Percentiles rank a stretch among this genome's conserved stretches.
Evolutionary conservation across 202 grass and related monocot species (phyloP).

Genomic region (Eragrostis tef): DNA sequence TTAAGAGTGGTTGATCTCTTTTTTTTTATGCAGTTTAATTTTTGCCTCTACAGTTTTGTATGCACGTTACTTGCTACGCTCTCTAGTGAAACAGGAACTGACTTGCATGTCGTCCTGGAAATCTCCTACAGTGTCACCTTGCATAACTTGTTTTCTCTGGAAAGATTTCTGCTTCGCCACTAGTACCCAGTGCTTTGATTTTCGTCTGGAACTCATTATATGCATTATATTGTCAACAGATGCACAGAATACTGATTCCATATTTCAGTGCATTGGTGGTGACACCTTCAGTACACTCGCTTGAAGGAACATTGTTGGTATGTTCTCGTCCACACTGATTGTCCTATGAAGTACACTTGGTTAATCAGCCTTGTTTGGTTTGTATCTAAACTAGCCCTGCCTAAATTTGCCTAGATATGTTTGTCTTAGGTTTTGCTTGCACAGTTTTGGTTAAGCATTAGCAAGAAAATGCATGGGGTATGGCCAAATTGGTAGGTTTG

Average conservation of each 20-base stretch:
- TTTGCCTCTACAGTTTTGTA: background rate
- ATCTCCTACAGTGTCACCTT: background rate
- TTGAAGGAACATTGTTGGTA: conserved; percentile 98
- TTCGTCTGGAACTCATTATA: conserved; percentile 33
- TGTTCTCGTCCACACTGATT: conserved; percentile 32
- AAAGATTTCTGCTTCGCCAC: background rate
- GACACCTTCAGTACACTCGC: conserved; percentile 86
- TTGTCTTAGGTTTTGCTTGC: background rate
- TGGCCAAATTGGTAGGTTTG: background rate
- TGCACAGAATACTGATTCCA: conserved; percentile 80
- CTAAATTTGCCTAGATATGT: background rate
- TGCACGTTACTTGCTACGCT: background rate
- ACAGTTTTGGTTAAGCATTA: background rate
- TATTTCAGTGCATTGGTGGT: conserved; percentile 80
- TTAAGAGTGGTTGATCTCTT: background rate
- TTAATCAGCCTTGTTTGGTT: background rate
- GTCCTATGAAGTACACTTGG: conserved; percentile 38
- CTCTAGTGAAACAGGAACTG: conserved; percentile 13
- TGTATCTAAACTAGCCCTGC: background rate
- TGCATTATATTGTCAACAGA: conserved; percentile 59
- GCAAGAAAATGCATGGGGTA: background rate
- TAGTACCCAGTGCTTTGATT: conserved; percentile 24
- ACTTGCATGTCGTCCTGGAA: conserved; percentile 14
- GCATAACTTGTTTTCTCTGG: background rate
- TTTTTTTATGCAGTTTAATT: background rate